phyloP scores from a whole-genome alignment of 2,329 filamentous ascomycete genomes.

The Nectriaceae sp. region DNA sequence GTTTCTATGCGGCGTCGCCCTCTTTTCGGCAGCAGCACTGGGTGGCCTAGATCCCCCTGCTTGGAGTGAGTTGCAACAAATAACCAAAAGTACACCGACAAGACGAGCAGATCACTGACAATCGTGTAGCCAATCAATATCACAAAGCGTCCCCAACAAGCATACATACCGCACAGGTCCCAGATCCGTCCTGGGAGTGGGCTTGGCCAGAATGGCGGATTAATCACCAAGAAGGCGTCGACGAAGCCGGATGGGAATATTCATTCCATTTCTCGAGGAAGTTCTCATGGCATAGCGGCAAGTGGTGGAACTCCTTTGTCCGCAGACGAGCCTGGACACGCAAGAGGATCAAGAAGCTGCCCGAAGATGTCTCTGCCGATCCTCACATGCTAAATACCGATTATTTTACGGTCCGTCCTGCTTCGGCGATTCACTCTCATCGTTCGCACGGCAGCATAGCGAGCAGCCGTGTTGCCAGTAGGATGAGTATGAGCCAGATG shows the following conservation, averaged over 20 bases:
- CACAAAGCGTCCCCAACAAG: constrained; percentile 62
- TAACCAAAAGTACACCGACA: constrained; percentile 6
- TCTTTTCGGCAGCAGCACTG: constrained; percentile 87
- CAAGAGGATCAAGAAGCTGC: constrained; percentile 66
- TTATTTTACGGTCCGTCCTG: constrained; percentile 75
- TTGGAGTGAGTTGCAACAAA: constrained; percentile 60
- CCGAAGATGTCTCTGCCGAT: constrained; percentile 47
- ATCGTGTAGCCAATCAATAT: constrained; percentile 58
- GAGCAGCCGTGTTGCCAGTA: constrained; percentile 36
- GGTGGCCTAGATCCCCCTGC: constrained; percentile 82
- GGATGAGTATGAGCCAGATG: constrained; percentile 38
- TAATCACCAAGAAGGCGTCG: constrained; percentile 71
- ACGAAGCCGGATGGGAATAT: constrained; percentile 95
- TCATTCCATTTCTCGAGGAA: constrained; percentile 78
- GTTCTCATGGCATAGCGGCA: constrained; percentile 85
- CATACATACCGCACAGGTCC: constrained; percentile 86
- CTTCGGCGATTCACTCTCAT: constrained; percentile 39
- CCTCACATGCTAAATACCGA: constrained; percentile 71
- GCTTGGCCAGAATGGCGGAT: constrained; percentile 67
- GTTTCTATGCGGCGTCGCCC: constrained; percentile 83
- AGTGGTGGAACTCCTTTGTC: constrained; percentile 96
- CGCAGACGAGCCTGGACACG: constrained; percentile 85
- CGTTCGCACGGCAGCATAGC: constrained; percentile 35
- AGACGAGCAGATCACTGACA: not conserved
- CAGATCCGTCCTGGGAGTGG: constrained; percentile 96